Conservation (phyloP, 2,329 filamentous ascomycete genomes). For the Epichloe gansuensis region DNA sequence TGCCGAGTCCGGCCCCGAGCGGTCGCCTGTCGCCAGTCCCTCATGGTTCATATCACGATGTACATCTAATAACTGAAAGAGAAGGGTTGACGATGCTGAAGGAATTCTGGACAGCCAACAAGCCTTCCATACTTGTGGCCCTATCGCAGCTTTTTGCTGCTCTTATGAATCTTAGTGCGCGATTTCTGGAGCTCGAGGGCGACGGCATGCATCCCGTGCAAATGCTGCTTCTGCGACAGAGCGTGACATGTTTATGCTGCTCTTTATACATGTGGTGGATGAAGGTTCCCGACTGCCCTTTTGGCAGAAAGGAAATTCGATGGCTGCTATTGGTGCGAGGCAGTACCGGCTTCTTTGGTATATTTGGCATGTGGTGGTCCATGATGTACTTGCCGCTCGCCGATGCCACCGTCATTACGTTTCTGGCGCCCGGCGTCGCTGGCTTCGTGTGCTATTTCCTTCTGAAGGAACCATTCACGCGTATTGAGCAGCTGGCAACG, state of each 20-base stretch:
- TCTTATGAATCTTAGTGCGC: constrained; percentile 72
- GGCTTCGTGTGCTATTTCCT: constrained; percentile 70
- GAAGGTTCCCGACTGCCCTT: constrained; percentile 53
- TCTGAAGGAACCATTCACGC: constrained; percentile 63
- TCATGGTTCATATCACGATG: background rate
- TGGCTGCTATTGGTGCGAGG: constrained; percentile 56
- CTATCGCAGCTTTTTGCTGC: constrained; percentile 69
- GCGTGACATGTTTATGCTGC: constrained; percentile 54
- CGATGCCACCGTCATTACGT: constrained; percentile 82
- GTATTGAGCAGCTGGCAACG: constrained; percentile 62
- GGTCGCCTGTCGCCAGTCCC: constrained; percentile 10
- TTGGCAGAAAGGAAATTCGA: constrained; percentile 55
- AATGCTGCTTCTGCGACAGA: constrained; percentile 70
- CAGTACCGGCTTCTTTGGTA: constrained; percentile 59
- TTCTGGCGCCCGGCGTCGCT: constrained; percentile 65
- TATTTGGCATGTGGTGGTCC: constrained; percentile 60
- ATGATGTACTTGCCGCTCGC: constrained; percentile 69
- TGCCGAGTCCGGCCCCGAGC: constrained; percentile 12
- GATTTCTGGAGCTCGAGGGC: constrained; percentile 60
- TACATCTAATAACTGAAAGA: background rate
- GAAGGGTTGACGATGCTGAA: constrained; percentile 11
- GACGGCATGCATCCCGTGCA: constrained; percentile 70
- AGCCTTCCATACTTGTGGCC: constrained; percentile 60
- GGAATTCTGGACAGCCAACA: constrained; percentile 49
- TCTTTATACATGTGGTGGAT: constrained; percentile 62